Evolutionary conservation across 306 rosid genomes (phyloP), one percentile per base, ranked within the genome.

Genomic region (Leucaena leucocephala): DNA sequence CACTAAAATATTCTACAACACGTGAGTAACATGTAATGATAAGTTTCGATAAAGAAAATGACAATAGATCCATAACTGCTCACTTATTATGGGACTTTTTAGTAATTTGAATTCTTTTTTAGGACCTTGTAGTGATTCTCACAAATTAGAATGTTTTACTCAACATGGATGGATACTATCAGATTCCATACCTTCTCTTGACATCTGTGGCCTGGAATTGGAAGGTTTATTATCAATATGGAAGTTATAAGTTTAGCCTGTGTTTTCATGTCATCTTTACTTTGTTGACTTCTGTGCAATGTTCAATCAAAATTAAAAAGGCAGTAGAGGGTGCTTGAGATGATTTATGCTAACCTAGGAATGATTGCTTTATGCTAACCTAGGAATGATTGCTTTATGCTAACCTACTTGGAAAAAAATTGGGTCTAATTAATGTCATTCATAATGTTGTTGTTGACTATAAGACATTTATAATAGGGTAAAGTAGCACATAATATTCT

Each of bases 391-490:
- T 44, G 19, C 19, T 22, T 68, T 44, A 44, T 45, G 55, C 8
- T 2, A n/a, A 3, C 39, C 61, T 50, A 15, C 21, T 36, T 52
- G 17, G 48, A 34, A 34, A 46, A 8, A 2, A 49, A 17, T 15
- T 36, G 71, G 33, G 71, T 34, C 64, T 49, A 61, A 35, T 35
- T 8, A 72, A 72, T 34, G 33, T 36, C 27, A 48, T 50, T 72
- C 64, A 33, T 72, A 16, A 14, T 14, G 44, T 35, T 33, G 46
- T 35, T 1, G 34, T 19, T 27, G 21, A 49, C 64, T 52, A 40
- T 59, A 52, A 50, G 76, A 22, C 46, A 72, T 14, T 7, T 46
- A 27, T 1, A 27, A 27, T 27, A 27, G 27, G 27, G 27, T 27
- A 27, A 27, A 27, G 27, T 27, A 27, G 27, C 1, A 27, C 27